Conservation (phyloP, 176 grass and related monocot genomes). For the Aegilops bicornis region DNA sequence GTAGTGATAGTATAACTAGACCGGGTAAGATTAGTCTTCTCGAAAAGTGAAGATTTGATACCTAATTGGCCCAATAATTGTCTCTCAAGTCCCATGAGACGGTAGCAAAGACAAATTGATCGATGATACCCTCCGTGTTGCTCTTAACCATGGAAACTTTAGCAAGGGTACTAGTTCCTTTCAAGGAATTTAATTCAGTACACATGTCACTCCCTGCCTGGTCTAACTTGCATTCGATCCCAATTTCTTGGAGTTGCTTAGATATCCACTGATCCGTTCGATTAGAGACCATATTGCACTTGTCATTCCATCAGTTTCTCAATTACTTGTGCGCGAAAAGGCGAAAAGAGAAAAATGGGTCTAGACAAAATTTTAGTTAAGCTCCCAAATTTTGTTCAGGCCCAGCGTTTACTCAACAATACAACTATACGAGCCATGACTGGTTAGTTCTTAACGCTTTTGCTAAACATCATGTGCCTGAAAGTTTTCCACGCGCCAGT, state of each 20-base stretch:
- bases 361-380: no score
- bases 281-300: no score
- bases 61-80: constrained; percentile 1
- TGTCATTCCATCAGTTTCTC: no score
- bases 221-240: no score
- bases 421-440: no score
- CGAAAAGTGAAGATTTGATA: constrained; percentile 14
- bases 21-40: background rate
- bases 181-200: background rate
- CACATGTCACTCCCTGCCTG: background rate
- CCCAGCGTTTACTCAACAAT: no score
- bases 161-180: background rate
- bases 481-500: no score
- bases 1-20: background rate
- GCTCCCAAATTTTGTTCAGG: no score
- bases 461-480: no score
- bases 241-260: background rate
- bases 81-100: background rate
- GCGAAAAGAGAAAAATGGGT: no score
- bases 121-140: background rate
- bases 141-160: background rate
- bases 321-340: no score
- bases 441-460: no score
- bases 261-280: background rate
- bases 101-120: background rate